Base-by-base conservation (phyloP, 306 rosid species). In the Gleditsia sinensis region DNA sequence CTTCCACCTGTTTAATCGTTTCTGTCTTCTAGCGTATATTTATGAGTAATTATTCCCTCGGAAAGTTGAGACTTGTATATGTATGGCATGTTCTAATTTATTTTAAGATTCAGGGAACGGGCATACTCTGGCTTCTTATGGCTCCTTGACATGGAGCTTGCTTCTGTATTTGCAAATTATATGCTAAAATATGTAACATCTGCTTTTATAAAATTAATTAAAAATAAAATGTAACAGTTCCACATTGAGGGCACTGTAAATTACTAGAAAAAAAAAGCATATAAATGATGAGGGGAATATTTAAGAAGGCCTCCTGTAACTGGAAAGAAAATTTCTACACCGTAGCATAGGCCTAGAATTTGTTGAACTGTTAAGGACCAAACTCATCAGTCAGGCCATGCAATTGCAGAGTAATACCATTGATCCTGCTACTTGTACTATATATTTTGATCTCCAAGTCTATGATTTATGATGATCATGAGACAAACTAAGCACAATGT, bases 81-180 rank as follows among this genome's bases (percentile, higher is more conserved):
- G n/a, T n/a, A n/a, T n/a, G n/a, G n/a, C n/a, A n/a, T n/a, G n/a
- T n/a, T n/a, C n/a, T 61, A 46, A 25, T 21, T 23, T 54, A 54
- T 54, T 3, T 36, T 17, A 20, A 37, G 32, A 19, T 34, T 32
- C 14, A 20, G 49, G 27, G 21, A 62, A 37, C 32, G 37, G 50
- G 12, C 24, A 55, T 53, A 23, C 24, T 49, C 55, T 49, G 9
- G 24, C 17, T 9, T 59, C 63, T 56, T 32, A 56, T 56, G 14
- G 16, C 3, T 39, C 32, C 46, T 36, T 37, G 50, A 9, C 8
- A 63, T 20, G 21, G 19, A 61, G 16, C 42, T 19, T 67, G 34
- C 64, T 21, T 10, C 20, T 32, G 75, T 67, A 65, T 2, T 53
- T 79, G 57, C 33, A n/a, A n/a, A n/a, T n/a, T n/a, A 54, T 1